phyloP scores from a whole-genome alignment of 2,329 filamentous ascomycete species.

The Hypoxylon sp. region DNA sequence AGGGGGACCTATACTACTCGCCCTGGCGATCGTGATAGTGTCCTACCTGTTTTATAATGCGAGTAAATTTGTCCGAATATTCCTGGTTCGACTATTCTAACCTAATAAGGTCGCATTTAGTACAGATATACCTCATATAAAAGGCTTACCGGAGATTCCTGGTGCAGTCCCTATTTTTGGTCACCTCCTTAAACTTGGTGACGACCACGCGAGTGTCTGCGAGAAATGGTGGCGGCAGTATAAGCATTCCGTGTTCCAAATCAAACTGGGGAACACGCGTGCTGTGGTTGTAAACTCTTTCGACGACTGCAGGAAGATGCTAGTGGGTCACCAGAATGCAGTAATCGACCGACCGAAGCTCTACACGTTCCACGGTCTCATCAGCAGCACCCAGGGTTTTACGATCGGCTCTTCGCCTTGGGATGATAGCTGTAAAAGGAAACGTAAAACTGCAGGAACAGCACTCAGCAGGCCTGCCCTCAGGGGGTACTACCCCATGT shows the following conservation, averaged over 20 bases:
- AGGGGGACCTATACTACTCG: background rate
- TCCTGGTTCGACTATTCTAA: background rate
- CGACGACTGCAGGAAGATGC: constrained; percentile 65
- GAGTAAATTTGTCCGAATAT: background rate
- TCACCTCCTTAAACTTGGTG: constrained; percentile 65
- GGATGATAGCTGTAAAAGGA: constrained; percentile 68
- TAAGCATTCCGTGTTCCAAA: constrained; percentile 64
- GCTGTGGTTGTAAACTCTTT: constrained; percentile 69
- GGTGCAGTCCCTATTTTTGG: constrained; percentile 65
- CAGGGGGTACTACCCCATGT: constrained; percentile 66
- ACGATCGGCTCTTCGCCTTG: constrained; percentile 69
- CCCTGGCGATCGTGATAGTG: background rate
- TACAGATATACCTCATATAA: constrained; percentile 66
- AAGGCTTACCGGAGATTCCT: constrained; percentile 62
- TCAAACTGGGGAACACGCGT: constrained; percentile 67
- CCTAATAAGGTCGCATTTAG: constrained; percentile 46
- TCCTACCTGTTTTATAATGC: background rate
- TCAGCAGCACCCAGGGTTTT: constrained; percentile 67
- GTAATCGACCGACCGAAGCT: constrained; percentile 65
- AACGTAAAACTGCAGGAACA: constrained; percentile 65
- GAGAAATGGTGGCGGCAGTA: constrained; percentile 66
- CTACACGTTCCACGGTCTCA: constrained; percentile 68
- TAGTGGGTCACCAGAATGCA: constrained; percentile 65
- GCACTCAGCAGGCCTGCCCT: constrained; percentile 63
- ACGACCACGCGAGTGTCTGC: constrained; percentile 67